Percentiles rank a stretch among this genome's conserved stretches.
Conservation (phyloP, 202 grass and related monocot species). For the Elaeis oleifera region DNA sequence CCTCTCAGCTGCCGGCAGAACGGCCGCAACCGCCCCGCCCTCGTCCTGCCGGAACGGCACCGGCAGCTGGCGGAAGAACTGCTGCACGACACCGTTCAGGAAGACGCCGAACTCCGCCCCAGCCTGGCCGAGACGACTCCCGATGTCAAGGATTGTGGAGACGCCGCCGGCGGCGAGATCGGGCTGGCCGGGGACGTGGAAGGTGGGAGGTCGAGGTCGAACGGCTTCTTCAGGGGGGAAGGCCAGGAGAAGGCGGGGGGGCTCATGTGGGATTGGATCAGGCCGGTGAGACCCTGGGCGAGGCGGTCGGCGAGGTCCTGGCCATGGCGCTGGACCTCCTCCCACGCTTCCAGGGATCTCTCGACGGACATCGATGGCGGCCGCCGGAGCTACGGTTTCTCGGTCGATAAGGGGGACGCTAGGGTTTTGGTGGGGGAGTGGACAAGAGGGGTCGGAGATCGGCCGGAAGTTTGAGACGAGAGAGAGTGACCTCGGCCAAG, state of each 20-base stretch:
- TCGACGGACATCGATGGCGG: constrained; percentile 29
- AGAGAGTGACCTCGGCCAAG: too few species aligned
- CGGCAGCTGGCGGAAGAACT: constrained; percentile 49
- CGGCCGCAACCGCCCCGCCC: constrained; percentile 19
- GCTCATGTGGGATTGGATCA: constrained; percentile 54
- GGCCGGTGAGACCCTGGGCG: constrained; percentile 68
- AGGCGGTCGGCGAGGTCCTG: constrained; percentile 85
- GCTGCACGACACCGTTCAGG: constrained; percentile 70
- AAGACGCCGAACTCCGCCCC: constrained; percentile 51
- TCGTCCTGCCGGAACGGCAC: constrained; percentile 47
- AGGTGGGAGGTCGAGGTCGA: constrained; percentile 26
- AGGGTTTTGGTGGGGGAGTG: too few species aligned
- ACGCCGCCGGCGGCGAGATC: constrained; percentile 26
- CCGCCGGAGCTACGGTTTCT: too few species aligned
- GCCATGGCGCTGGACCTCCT: constrained; percentile 87
- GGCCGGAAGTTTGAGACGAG: too few species aligned
- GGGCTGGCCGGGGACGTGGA: not conserved
- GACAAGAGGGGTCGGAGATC: too few species aligned
- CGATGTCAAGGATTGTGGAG: constrained; percentile 59
- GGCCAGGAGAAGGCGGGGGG: constrained; percentile 39
- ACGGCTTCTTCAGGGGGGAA: constrained; percentile 39
- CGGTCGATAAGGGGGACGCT: too few species aligned
- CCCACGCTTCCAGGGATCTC: constrained; percentile 84
- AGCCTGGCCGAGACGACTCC: constrained; percentile 64
- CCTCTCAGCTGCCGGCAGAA: too few species aligned